A percentile compares a stretch with the other conserved stretches of the same genome.
Conservation (phyloP, 2,329 filamentous ascomycete species). For the Fusarium tuaranense region DNA sequence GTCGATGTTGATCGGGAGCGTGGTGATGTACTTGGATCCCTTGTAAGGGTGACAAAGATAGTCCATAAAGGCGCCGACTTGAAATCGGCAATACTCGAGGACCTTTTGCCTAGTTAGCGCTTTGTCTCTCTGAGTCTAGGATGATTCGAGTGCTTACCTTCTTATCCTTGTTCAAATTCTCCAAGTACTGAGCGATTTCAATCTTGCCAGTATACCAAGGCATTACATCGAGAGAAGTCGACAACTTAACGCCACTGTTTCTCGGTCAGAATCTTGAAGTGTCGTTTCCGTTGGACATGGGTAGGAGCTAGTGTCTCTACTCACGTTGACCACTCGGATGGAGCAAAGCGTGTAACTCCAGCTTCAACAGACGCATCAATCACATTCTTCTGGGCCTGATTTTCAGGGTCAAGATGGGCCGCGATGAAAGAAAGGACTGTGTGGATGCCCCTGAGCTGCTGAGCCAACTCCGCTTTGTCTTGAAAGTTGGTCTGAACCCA, state of each 20-base stretch:
- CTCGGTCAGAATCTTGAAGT: background rate
- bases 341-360: constrained; percentile 71
- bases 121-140: too few relatives aligned
- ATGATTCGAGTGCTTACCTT: constrained; percentile 45
- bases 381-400: constrained; percentile 62
- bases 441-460: constrained; percentile 57
- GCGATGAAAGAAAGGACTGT: constrained; percentile 63
- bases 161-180: constrained; percentile 59
- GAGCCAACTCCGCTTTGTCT: constrained; percentile 50
- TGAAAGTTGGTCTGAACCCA: constrained; percentile 59
- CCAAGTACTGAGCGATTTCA: constrained; percentile 60
- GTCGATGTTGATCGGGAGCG: constrained; percentile 52
- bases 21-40: constrained; percentile 56
- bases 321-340: constrained; percentile 65
- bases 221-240: constrained; percentile 49
- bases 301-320: background rate
- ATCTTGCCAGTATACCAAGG: constrained; percentile 64
- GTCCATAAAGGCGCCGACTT: constrained; percentile 64
- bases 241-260: constrained; percentile 9
- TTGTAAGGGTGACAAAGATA: constrained; percentile 63
- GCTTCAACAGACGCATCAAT: constrained; percentile 70
- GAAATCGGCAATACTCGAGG: constrained; percentile 67
- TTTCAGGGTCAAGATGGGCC: constrained; percentile 47
- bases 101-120: constrained; percentile 48
- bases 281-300: background rate